Evolutionary conservation across 2,329 filamentous ascomycete genomes (phyloP).

Genomic region (Chaetomiaceae sp.): DNA sequence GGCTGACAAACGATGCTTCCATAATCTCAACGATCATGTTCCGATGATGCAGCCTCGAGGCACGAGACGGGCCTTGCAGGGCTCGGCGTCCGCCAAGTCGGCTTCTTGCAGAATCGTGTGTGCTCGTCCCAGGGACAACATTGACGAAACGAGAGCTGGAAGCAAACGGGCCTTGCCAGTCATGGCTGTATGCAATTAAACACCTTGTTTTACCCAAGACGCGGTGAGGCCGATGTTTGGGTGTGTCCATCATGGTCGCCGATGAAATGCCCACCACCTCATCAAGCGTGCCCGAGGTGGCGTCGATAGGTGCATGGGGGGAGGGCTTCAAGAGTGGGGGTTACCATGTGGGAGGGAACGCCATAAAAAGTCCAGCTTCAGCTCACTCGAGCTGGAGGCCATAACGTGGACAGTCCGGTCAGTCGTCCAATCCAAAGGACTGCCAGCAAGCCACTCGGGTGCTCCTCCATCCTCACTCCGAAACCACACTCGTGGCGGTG

Average conservation of each 20-base stretch:
- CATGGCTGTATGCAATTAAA: not conserved
- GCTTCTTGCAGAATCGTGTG: constrained; percentile 16
- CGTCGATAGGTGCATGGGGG: constrained; percentile 11
- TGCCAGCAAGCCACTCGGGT: too few species aligned
- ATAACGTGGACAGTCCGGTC: not conserved
- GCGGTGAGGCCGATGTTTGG: not conserved
- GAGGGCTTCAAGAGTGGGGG: constrained; percentile 15
- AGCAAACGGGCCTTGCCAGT: not conserved
- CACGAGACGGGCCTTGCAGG: constrained; percentile 6
- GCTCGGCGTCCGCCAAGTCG: constrained; percentile 17
- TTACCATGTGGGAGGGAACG: not conserved
- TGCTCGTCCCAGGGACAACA: not conserved
- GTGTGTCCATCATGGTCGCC: not conserved
- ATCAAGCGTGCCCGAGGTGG: constrained; percentile 2
- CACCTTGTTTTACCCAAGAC: constrained; percentile 1
- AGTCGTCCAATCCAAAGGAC: too few species aligned
- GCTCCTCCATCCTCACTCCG: not conserved
- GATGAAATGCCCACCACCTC: constrained; percentile 1
- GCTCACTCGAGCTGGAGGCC: constrained; percentile 14
- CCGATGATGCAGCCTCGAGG: constrained; percentile 1
- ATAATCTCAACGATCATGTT: too few species aligned
- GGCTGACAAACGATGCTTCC: not conserved
- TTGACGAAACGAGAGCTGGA: not conserved
- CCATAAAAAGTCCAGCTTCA: not conserved
- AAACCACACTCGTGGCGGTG: not conserved